Conservation (phyloP, 495 filamentous ascomycete genomes). For the Talaromyces borbonicus region DNA sequence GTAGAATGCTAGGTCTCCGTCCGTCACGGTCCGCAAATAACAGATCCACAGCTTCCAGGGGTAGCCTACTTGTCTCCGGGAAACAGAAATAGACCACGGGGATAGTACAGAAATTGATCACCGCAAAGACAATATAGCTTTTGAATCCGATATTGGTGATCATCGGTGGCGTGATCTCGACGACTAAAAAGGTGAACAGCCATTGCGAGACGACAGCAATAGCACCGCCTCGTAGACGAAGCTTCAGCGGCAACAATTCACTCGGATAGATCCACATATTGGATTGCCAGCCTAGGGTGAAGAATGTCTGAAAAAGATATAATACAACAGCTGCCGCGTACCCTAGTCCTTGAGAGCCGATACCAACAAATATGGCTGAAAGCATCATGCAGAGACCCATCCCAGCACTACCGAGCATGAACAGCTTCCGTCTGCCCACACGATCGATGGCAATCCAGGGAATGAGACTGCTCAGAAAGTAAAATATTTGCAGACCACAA, state of each 20-base stretch:
- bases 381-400: slow-evolving; percentile 2
- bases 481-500: slow-evolving; percentile 2
- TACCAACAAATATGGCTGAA: slow-evolving; percentile 4
- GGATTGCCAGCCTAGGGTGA: slow-evolving; percentile 45
- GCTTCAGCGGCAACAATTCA: slow-evolving; percentile 40
- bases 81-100: slow-evolving; percentile 49
- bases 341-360: background rate
- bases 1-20: slow-evolving; percentile 11
- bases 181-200: slow-evolving; percentile 38
- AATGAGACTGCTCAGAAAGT: slow-evolving; percentile 1
- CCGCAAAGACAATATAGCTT: slow-evolving; percentile 33
- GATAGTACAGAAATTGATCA: slow-evolving; percentile 48
- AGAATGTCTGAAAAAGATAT: slow-evolving; percentile 20
- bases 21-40: slow-evolving; percentile 27
- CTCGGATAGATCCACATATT: slow-evolving; percentile 46
- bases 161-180: slow-evolving; percentile 46
- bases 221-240: slow-evolving; percentile 41
- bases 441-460: slow-evolving; percentile 18
- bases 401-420: slow-evolving; percentile 1
- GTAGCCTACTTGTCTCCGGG: slow-evolving; percentile 48
- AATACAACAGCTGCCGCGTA: slow-evolving; percentile 14
- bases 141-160: slow-evolving; percentile 29
- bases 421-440: slow-evolving; percentile 9
- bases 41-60: slow-evolving; percentile 41
- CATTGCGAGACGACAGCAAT: slow-evolving; percentile 42